These are phyloP conservation scores for Rhizophora apiculata DNA, from an alignment of 345 rosid genomes.

Conservation along the genomic window DNA sequence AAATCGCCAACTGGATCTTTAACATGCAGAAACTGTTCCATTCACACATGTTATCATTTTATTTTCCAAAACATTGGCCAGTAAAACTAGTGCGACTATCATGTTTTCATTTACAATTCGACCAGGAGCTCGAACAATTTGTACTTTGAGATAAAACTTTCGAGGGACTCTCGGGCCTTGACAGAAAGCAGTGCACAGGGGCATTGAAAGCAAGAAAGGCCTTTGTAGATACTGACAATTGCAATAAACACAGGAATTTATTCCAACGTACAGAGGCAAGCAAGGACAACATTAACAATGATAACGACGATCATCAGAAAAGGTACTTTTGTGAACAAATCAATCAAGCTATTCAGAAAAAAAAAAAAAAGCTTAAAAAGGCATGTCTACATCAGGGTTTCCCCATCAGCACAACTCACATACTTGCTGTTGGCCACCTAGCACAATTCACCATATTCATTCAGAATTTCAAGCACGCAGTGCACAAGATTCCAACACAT, in stretches of 20 bases:
- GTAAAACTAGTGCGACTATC: conserved; percentile 6
- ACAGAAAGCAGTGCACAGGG: conserved; percentile 25
- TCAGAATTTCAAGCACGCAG: conserved; percentile 33
- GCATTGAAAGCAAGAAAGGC: conserved; percentile 44
- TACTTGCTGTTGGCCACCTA: conserved; percentile 50
- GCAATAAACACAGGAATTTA: conserved; percentile 56
- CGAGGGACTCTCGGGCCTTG: conserved; percentile 27
- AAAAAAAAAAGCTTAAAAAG: conserved; percentile 21
- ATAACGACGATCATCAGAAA: conserved; percentile 12
- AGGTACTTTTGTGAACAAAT: conserved; percentile 29
- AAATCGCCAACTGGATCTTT: not conserved
- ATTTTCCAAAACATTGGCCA: not conserved
- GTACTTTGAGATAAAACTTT: conserved; percentile 15
- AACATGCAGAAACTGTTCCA: not conserved
- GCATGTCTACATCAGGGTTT: conserved; percentile 49
- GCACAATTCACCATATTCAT: conserved; percentile 51
- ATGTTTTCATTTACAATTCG: not conserved
- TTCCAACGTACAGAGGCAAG: conserved; percentile 44
- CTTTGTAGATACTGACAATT: conserved; percentile 39
- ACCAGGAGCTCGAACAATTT: conserved; percentile 13
- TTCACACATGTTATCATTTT: not conserved
- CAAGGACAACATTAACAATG: conserved; percentile 16
- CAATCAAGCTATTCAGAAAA: conserved; percentile 26
- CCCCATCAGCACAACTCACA: conserved; percentile 45
- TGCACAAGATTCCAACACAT: conserved; percentile 43